Base-by-base conservation (phyloP, 2,329 filamentous ascomycete genomes). In the Aspergillus flavus region DNA sequence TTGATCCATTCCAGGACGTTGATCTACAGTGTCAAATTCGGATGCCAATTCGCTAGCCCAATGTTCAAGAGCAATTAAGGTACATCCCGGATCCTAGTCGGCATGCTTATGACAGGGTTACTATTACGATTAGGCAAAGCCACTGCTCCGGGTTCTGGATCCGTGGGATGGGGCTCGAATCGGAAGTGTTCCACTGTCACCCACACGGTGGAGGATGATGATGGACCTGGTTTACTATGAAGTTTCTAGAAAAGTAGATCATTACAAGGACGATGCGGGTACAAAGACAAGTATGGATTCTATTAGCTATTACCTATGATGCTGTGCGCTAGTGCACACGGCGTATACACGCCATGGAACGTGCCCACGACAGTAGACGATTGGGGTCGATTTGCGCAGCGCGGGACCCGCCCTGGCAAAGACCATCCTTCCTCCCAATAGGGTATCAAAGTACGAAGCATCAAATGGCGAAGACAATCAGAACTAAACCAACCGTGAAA, bases 251-350 rank as follows among this genome's bases (percentile, higher is more conserved):
- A 10, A 16, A 16, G 23, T 14, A 26, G 48, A 56, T 30, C 39
- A 50, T 34, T 56, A 32, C 56, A 52, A 12, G 26, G 48, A n/a
- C 12, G 28, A 52, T 19, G 48, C 16, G 28, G 48, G 32, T 62
- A 60, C 32, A 59, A 53, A 53, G 41, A 57, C 71, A 71, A 69
- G 64, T 66, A 65, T 66, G 67, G 66, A 73, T 72, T 75, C 73
- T 75, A 77, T 77, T 77, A 77, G 70, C 58, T 73, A 76, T 77
- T 76, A 76, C 72, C 73, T 74, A 73, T 69, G 72, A 71, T 70
- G 68, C 68, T 68, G 69, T 70, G 68, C 63, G 64, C 66, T 64
- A 65, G 62, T 63, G 64, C 63, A 64, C 62, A 50, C 52, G 48
- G 45, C 62, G 54, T 41, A 52, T 59, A 43, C 46, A 60, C 61